A percentile compares a stretch with the other conserved stretches of the same genome.
phyloP scores from a whole-genome alignment of 2,329 filamentous ascomycete genomes.

The Colletotrichum tofieldiae region DNA sequence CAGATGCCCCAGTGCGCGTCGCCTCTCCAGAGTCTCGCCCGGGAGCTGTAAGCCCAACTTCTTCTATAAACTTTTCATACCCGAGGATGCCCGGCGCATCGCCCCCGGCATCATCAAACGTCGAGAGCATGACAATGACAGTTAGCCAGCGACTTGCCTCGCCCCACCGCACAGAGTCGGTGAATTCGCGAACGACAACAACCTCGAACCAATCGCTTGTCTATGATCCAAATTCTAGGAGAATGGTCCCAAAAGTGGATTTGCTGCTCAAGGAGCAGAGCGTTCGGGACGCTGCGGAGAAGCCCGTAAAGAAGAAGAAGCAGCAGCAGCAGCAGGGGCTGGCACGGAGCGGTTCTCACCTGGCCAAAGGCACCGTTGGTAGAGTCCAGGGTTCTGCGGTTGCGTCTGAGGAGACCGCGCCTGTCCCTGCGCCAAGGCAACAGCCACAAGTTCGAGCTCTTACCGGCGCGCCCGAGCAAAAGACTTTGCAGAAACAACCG shows the following conservation, averaged over 20 bases:
- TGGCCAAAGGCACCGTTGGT: constrained; percentile 68
- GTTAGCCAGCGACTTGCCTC: constrained; percentile 45
- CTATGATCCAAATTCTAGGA: constrained; percentile 77
- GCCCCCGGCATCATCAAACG: constrained; percentile 52
- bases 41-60: constrained; percentile 63
- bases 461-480: constrained; percentile 14
- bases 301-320: constrained; percentile 52
- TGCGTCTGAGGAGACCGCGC: constrained; percentile 46
- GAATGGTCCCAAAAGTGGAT: constrained; percentile 69
- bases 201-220: constrained; percentile 64
- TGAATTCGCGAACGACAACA: constrained; percentile 46
- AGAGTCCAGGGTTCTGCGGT: constrained; percentile 66
- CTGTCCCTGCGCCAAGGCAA: constrained; percentile 12
- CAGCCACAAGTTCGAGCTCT: constrained; percentile 2
- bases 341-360: constrained; percentile 61
- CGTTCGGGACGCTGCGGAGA: constrained; percentile 57
- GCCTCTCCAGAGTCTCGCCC: constrained; percentile 54
- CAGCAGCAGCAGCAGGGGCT: constrained; percentile 52
- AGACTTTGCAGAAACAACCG: constrained; percentile 8
- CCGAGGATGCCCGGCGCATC: constrained; percentile 63
- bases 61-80: constrained; percentile 73
- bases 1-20: constrained; percentile 59
- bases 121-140: constrained; percentile 44
- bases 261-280: constrained; percentile 61
- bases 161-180: constrained; percentile 47